A percentile compares a stretch with the other conserved stretches of the same genome.
phyloP scores from a whole-genome alignment of 2,329 filamentous ascomycete species.

The Fusarium sterilihyphosum region DNA sequence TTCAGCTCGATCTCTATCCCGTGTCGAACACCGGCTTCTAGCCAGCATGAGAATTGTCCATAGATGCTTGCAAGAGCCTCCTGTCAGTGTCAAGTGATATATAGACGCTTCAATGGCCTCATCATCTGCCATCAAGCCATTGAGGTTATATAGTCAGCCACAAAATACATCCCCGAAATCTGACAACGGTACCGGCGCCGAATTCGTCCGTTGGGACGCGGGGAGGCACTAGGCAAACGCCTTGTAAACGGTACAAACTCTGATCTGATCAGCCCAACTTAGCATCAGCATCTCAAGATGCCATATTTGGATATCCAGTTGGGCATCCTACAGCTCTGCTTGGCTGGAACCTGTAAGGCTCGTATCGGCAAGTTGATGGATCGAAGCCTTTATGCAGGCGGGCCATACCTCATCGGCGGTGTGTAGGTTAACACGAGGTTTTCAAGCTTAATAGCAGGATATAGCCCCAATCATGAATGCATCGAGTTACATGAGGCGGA shows the following conservation, averaged over 20 bases:
- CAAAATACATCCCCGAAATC: neutral
- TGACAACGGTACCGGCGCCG: neutral
- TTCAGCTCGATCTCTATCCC: neutral
- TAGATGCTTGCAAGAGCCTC: neutral
- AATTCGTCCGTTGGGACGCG: conserved; percentile 5
- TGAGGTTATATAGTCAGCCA: neutral
- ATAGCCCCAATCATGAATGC: conserved; percentile 4
- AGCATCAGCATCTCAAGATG: conserved; percentile 13
- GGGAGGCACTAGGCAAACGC: conserved; percentile 8
- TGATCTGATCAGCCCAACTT: conserved; percentile 20
- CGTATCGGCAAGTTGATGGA: conserved; percentile 32
- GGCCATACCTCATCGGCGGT: conserved; percentile 26
- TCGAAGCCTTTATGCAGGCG: conserved; percentile 20
- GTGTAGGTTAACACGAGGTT: conserved; percentile 30
- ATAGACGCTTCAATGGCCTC: neutral
- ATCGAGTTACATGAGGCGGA: conserved; percentile 30
- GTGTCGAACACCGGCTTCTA: neutral
- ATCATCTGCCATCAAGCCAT: neutral
- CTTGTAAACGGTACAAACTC: conserved; percentile 19
- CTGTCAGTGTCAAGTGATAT: conserved; percentile 10
- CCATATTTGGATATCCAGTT: conserved; percentile 19
- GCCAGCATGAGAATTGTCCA: neutral
- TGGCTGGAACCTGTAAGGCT: conserved; percentile 25
- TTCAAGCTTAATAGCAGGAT: conserved; percentile 14
- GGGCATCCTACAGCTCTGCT: conserved; percentile 6